phyloP scores from a whole-genome alignment of 192 early-diverging fungal species.

The Allomyces macrogynus region DNA sequence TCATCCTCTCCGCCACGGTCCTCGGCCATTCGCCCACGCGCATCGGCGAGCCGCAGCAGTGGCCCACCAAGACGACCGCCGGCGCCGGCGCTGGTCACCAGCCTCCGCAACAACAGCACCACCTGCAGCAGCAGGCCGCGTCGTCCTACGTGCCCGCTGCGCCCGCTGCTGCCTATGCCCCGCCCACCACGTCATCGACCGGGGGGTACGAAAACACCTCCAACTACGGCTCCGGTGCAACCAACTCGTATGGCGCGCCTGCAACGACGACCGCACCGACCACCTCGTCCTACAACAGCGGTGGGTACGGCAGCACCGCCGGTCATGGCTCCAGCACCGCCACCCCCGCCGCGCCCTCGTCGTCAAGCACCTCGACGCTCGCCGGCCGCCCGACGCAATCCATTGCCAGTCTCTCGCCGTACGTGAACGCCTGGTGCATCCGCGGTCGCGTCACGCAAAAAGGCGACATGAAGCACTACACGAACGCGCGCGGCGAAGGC shows the following conservation, averaged over 20 bases:
- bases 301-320: neutral
- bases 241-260: neutral
- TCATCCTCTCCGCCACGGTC: neutral
- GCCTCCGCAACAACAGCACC: too few relatives aligned
- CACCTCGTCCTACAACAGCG: neutral
- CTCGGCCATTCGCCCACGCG: neutral
- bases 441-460: slow-evolving; percentile 74
- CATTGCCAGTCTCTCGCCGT: neutral
- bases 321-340: neutral
- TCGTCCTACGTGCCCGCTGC: too few relatives aligned
- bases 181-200: too few relatives aligned
- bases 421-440: slow-evolving; percentile 53
- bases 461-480: slow-evolving; percentile 58
- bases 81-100: neutral
- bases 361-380: neutral
- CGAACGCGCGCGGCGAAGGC: slow-evolving; percentile 55
- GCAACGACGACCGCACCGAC: neutral
- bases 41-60: neutral
- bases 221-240: neutral
- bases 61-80: neutral
- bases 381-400: too few relatives aligned
- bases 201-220: too few relatives aligned
- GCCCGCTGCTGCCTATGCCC: too few relatives aligned
- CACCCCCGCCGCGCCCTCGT: neutral
- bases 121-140: too few relatives aligned